Base-by-base conservation (phyloP, 805 yeast species). In the Debaryomyces castellii region DNA sequence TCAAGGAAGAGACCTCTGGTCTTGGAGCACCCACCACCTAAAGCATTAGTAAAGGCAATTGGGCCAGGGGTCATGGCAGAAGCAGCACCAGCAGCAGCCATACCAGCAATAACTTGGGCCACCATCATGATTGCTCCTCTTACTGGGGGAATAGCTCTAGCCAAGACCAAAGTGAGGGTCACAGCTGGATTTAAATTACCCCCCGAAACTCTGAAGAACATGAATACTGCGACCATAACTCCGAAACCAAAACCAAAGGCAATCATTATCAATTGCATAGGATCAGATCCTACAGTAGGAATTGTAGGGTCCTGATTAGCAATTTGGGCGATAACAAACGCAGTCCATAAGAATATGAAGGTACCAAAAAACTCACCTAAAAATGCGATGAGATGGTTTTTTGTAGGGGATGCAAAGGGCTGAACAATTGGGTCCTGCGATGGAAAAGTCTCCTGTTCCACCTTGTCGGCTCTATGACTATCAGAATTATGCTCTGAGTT, bases 161-260 rank as follows among this genome's bases (percentile, higher is more conserved):
- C 84, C 37, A 86, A 69, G n/a, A 82, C 77, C 60, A 89, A 71
- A 23, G 90, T 71, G 34, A 87, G 73, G 18, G 96, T 84, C 35
- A 89, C 96, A 41, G 94, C 92, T 10, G 96, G 96, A 73, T 89
- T 89, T 63, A 89, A 78, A 71, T 87, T 87, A 73, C 94, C 96
- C 59, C 96, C 96, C 33, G 94, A 85, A 49, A 89, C 80, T 64
- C 89, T 79, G 71, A 76, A 83, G 58, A 85, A 81, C 57, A 81
- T 67, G 57, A 81, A 80, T 41, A 86, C 87, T 55, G 79, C 81
- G 53, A 85, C 83, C 82, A 85, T 79, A 45, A 89, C 89, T 55
- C 89, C 84, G 60, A 87, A 85, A 53, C 96, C 96, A 69, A 88
- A 88, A 58, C 96, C 96, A 41, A 85, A 76, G 11, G 96, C 71